These are phyloP conservation scores for Aureobasidium melanogenum DNA, from an alignment of 2,329 filamentous ascomycete species.

Conservation along the genomic window DNA sequence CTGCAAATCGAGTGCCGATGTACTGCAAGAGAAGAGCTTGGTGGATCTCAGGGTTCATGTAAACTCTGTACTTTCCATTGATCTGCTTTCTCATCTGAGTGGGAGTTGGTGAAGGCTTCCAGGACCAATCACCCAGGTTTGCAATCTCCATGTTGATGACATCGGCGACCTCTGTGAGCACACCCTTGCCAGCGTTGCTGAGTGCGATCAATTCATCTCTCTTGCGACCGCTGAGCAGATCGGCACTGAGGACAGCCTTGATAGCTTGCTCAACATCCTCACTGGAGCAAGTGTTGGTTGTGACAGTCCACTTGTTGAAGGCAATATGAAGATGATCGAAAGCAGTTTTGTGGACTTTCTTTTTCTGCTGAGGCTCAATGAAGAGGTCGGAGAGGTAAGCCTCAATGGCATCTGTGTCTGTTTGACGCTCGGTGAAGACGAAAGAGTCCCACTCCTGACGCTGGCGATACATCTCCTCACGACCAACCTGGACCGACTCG, in stretches of 20 bases:
- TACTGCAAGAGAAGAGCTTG: conserved; percentile 48
- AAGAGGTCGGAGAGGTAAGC: conserved; percentile 47
- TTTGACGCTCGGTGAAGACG: conserved; percentile 44
- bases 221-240: conserved; percentile 46
- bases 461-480: conserved; percentile 34
- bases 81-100: conserved; percentile 45
- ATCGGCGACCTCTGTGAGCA: conserved; percentile 46
- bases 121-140: conserved; percentile 44
- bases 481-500: conserved; percentile 29
- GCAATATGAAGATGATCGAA: conserved; percentile 26
- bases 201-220: conserved; percentile 43
- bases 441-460: conserved; percentile 44
- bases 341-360: conserved; percentile 5
- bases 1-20: conserved; percentile 44
- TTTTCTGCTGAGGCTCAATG: conserved; percentile 14
- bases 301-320: conserved; percentile 19
- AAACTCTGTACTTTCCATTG: conserved; percentile 51
- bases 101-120: conserved; percentile 37
- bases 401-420: conserved; percentile 38
- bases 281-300: conserved; percentile 29
- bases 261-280: conserved; percentile 38
- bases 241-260: conserved; percentile 39
- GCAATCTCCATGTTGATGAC: conserved; percentile 49
- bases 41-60: conserved; percentile 50
- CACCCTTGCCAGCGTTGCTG: conserved; percentile 35